phyloP scores from a whole-genome alignment of 805 yeast genomes.

The Ogataea pilisensis region DNA sequence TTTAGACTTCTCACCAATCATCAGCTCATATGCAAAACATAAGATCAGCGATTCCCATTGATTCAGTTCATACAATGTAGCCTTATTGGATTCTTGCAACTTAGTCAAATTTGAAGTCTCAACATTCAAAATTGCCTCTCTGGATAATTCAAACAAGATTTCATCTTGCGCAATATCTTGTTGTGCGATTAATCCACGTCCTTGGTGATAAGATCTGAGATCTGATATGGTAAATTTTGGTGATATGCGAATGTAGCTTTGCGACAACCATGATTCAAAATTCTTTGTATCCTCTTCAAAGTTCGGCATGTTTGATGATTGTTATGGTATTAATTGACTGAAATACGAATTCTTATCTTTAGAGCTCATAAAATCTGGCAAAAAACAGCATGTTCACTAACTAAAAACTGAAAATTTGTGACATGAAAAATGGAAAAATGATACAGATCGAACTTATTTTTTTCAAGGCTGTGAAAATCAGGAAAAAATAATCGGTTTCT shows the following conservation, averaged over 20 bases:
- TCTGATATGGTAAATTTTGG: conserved; percentile 60
- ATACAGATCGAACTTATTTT: no score
- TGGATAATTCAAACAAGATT: conserved; percentile 64
- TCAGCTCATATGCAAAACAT: conserved; percentile 58
- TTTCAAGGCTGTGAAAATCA: no score
- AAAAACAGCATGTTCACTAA: no score
- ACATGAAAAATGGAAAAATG: no score
- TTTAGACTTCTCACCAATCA: conserved; percentile 40
- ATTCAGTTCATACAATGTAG: conserved; percentile 38
- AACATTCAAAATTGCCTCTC: conserved; percentile 52
- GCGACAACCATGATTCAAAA: conserved; percentile 44
- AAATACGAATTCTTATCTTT: no score
- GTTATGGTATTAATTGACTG: no score
- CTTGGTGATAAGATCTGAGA: conserved; percentile 54
- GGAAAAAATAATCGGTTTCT: no score
- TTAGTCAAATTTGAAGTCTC: conserved; percentile 46
- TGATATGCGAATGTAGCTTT: conserved; percentile 44
- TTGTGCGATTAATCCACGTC: conserved; percentile 71
- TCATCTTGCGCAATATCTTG: conserved; percentile 61
- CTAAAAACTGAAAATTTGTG: no score
- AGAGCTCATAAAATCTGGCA: no score
- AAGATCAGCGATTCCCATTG: conserved; percentile 81
- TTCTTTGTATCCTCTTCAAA: conserved; percentile 31
- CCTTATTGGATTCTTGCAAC: conserved; percentile 31
- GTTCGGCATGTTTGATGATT: background rate